Conservation (phyloP, 176 grass and related monocot genomes). For the Cocos nucifera region DNA sequence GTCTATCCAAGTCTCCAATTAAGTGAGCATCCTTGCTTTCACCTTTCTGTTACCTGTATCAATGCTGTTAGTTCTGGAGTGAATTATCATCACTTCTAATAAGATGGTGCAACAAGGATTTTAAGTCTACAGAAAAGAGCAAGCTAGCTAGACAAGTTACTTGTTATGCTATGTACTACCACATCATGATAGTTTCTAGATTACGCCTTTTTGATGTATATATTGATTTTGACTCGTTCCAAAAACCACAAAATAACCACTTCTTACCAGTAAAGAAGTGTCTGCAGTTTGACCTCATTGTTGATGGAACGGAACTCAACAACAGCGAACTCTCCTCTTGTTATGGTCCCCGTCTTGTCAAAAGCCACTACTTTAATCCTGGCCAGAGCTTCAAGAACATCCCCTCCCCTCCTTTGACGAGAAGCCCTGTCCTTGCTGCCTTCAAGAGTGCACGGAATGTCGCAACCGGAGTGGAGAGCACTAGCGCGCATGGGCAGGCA, state of each 20-base stretch:
- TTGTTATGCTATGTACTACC: too few species aligned
- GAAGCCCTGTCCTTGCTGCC: slow-evolving; percentile 51
- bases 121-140: too few species aligned
- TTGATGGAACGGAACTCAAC: slow-evolving; percentile 31
- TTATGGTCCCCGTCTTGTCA: slow-evolving; percentile 80
- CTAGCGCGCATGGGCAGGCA: slow-evolving; percentile 69
- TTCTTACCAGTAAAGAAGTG: slow-evolving; percentile 59
- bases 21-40: too few species aligned
- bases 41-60: too few species aligned
- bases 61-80: too few species aligned
- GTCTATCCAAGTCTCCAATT: too few species aligned
- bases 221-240: too few species aligned
- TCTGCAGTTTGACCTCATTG: slow-evolving; percentile 5
- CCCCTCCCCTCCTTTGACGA: slow-evolving; percentile 75
- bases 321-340: slow-evolving; percentile 51
- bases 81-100: too few species aligned
- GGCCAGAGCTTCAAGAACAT: slow-evolving; percentile 51
- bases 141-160: too few species aligned
- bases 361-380: slow-evolving; percentile 37
- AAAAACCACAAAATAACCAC: slow-evolving; percentile 20
- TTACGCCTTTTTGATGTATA: too few species aligned
- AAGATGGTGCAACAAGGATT: too few species aligned
- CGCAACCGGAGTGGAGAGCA: slow-evolving; percentile 66
- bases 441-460: slow-evolving; percentile 54
- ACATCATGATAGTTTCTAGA: too few species aligned